These are phyloP conservation scores for Colletotrichum gigasporum DNA, from an alignment of 2,329 filamentous ascomycete species.

Conservation along the genomic window DNA sequence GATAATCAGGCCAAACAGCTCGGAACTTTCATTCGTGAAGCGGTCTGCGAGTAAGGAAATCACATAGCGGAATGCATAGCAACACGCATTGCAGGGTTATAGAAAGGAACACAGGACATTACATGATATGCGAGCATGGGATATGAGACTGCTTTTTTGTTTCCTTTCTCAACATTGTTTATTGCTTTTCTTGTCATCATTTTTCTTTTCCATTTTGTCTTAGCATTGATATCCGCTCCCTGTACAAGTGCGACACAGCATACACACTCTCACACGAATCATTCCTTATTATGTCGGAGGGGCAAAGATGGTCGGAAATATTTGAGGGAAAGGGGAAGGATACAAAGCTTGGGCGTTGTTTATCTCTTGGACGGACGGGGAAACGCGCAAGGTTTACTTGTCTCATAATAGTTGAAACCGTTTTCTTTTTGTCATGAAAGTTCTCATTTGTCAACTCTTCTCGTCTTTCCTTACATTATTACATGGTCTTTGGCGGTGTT, in stretches of 20 bases:
- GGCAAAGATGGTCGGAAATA: background rate
- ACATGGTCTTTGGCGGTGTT: conserved; percentile 29
- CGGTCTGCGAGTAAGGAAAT: conserved; percentile 37
- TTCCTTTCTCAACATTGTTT: conserved; percentile 11
- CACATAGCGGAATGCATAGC: conserved; percentile 14
- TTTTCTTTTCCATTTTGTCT: conserved; percentile 20
- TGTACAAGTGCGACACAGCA: conserved; percentile 28
- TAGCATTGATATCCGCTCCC: conserved; percentile 31
- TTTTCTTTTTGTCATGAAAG: conserved; percentile 20
- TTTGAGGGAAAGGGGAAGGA: background rate
- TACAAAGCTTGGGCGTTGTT: conserved; percentile 11
- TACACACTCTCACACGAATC: conserved; percentile 17
- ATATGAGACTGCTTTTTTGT: conserved; percentile 15
- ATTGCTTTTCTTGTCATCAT: conserved; percentile 20
- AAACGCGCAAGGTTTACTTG: conserved; percentile 15
- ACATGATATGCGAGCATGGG: conserved; percentile 29
- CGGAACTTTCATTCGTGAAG: conserved; percentile 45
- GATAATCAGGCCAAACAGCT: conserved; percentile 45
- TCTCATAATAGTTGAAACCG: conserved; percentile 20
- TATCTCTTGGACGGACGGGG: conserved; percentile 3
- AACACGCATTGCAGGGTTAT: conserved; percentile 29
- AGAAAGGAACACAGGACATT: conserved; percentile 28
- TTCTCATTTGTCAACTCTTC: background rate
- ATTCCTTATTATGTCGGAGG: conserved; percentile 22
- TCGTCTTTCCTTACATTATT: conserved; percentile 23